These are phyloP conservation scores for Backusella parvicylindrica DNA, from an alignment of 192 early-diverging fungal species.

Conservation along the genomic window DNA sequence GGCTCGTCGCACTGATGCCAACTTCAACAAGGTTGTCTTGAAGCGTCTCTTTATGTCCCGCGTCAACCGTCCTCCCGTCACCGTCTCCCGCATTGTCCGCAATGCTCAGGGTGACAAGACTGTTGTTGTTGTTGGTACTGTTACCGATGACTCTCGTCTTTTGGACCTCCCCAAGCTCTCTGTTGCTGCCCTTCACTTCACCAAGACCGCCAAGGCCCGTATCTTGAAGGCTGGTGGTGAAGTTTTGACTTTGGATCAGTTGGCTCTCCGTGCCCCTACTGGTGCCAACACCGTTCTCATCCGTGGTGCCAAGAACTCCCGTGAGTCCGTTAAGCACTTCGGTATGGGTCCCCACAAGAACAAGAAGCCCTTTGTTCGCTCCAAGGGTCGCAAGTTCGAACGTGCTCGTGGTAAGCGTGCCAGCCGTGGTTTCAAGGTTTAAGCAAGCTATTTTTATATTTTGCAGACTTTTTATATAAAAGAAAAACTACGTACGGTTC, in stretches of 20 bases:
- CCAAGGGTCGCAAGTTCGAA: slow-evolving; percentile 99
- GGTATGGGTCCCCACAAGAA: too few species aligned
- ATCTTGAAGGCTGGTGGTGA: slow-evolving; percentile 99
- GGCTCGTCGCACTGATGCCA: slow-evolving; percentile 95
- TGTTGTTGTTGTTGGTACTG: slow-evolving; percentile 91
- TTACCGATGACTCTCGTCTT: slow-evolving; percentile 95
- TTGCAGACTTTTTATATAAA: not conserved
- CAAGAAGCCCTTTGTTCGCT: slow-evolving; percentile 85
- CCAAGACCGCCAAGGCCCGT: slow-evolving; percentile 93
- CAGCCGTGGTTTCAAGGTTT: slow-evolving; percentile 96
- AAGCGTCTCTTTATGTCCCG: slow-evolving; percentile 99
- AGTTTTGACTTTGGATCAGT: slow-evolving; percentile 97
- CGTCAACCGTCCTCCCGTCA: slow-evolving; percentile 93
- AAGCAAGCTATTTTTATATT: slow-evolving; percentile 31
- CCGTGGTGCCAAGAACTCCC: slow-evolving; percentile 82
- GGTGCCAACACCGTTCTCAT: slow-evolving; percentile 94
- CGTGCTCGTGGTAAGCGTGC: slow-evolving; percentile 98
- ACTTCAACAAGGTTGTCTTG: slow-evolving; percentile 99
- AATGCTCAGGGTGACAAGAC: slow-evolving; percentile 84
- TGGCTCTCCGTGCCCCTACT: slow-evolving; percentile 96
- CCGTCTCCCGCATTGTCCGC: slow-evolving; percentile 81
- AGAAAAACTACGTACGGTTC: not conserved
- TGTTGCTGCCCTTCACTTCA: slow-evolving; percentile 92
- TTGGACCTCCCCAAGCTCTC: slow-evolving; percentile 93
- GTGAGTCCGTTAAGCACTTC: too few species aligned